phyloP scores from a whole-genome alignment of 2,329 filamentous ascomycete species.

The Colletotrichum sp. region DNA sequence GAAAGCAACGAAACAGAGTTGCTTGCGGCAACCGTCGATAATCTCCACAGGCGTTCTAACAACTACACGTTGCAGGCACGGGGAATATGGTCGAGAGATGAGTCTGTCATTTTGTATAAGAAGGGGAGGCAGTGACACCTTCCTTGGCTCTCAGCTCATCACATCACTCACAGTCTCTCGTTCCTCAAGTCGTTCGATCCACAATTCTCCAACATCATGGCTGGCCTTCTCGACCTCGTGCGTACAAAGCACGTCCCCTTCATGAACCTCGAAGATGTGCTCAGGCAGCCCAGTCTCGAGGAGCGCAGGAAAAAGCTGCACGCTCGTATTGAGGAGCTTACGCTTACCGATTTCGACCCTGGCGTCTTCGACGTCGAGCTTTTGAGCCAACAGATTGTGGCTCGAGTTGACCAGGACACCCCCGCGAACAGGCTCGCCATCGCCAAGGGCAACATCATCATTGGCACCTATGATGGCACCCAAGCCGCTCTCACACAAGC shows the following conservation, averaged over 20 bases:
- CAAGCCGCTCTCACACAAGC: conserved; percentile 39
- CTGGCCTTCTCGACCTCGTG: background rate
- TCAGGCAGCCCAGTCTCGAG: conserved; percentile 30
- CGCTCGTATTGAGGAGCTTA: conserved; percentile 28
- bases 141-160: background rate
- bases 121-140: background rate
- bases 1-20: background rate
- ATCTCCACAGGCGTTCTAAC: background rate
- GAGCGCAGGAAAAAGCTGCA: conserved; percentile 29
- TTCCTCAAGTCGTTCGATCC: background rate
- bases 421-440: conserved; percentile 24
- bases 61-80: background rate
- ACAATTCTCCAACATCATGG: background rate
- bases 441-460: conserved; percentile 31
- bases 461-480: conserved; percentile 37
- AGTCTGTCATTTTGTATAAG: background rate
- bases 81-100: background rate
- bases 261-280: conserved; percentile 20
- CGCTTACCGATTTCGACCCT: conserved; percentile 36
- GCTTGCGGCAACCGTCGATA: background rate
- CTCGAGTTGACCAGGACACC: conserved; percentile 27
- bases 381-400: conserved; percentile 31
- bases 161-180: background rate
- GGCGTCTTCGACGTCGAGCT: conserved; percentile 38
- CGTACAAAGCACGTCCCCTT: background rate